Evolutionary conservation across 768 basidiomycete genomes (phyloP), one percentile per base, ranked within the genome.

Genomic region (Podaxis mareebaensis): DNA sequence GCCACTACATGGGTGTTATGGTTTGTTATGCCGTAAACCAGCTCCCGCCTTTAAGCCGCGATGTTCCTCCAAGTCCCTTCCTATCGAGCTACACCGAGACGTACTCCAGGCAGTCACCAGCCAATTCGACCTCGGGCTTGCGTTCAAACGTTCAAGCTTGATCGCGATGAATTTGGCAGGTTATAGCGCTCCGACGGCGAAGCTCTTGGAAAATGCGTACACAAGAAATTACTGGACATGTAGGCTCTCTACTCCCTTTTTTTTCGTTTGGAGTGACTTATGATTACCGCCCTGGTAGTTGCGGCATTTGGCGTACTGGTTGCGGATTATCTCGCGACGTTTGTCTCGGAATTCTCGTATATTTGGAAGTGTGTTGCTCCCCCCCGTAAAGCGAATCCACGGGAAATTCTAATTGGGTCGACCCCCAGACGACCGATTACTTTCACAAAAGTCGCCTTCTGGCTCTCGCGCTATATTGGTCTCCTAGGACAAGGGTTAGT

Each of bases 381-480:
- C 3, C 48, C 17, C 22, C 12, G 51, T 22, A 36, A 8, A n/a
- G 26, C 13, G 26, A 20, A 15, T 36, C 30, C 15, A 51, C 8
- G 11, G 20, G 15, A 60, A 4, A 36, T 15, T 40, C 30, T 26
- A 33, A 33, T 10, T 33, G 33, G 8, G 33, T 33, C 8, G 33
- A 33, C 33, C 33, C 38, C 51, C 10, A 63, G 61, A 38, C 55
- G 17, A 22, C 61, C 61, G 28, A 22, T 63, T 7, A 63, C 53
- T 15, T 26, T 49, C 26, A 20, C 28, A 17, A 64, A 65, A 39
- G 11, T 51, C 2, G 28, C 63, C 1, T 70, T 68, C 49, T 46
- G 61, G 13, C 62, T 67, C n/a, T 59, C 60, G 26, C 60, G 69
- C 36, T 70, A 70, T 64, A 8, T 64, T 54, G 66, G 58, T 12